Base-by-base conservation (phyloP, 768 basidiomycete genomes). In the Podaxis pistillaris region DNA sequence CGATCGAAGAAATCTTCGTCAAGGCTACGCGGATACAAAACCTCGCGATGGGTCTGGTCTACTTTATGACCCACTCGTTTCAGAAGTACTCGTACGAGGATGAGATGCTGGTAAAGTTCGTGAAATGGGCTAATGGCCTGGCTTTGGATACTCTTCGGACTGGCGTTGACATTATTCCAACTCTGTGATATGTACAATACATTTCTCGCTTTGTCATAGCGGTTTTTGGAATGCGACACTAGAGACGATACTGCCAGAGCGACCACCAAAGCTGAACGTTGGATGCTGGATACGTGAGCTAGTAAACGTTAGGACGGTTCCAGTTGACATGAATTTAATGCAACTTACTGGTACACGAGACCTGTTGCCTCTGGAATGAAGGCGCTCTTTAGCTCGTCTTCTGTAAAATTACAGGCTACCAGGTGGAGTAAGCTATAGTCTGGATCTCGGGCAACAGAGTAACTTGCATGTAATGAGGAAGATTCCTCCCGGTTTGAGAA, bases 371-470 rank as follows among this genome's bases (percentile, higher is more conserved):
- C 68, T 0, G 73, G 76, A 12, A 74, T 73, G 67, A 93, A 91
- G 56, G 68, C 81, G 3, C 75, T 68, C 66, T 78, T 82, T 38
- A 94, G 69, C 69, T 94, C 93, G 0, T 87, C 84, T 66, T 91
- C 88, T 0, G 93, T 94, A 67, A 93, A 94, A 70, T 94, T 94
- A 69, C 93, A 94, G 1, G 93, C 89, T 88, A 52, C 19, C 7
- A 12, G 9, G 24, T 15, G 38, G 19, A 1, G 47, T n/a, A 4
- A 52, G 26, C n/a, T 17, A 19, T 7, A 49, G 33, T 24, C 15
- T 28, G 12, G n/a, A 4, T 24, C 8, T n/a, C 33, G 8, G 9
- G 9, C 9, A 15, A 7, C 19, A 15, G 36, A 4, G 54, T 19
- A 4, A 75, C 87, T 68, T 68, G 92, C 93, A 93, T 38, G 92